These are phyloP conservation scores for Avena insularis DNA, from an alignment of 176 grass and related monocot genomes.

Conservation along the genomic window DNA sequence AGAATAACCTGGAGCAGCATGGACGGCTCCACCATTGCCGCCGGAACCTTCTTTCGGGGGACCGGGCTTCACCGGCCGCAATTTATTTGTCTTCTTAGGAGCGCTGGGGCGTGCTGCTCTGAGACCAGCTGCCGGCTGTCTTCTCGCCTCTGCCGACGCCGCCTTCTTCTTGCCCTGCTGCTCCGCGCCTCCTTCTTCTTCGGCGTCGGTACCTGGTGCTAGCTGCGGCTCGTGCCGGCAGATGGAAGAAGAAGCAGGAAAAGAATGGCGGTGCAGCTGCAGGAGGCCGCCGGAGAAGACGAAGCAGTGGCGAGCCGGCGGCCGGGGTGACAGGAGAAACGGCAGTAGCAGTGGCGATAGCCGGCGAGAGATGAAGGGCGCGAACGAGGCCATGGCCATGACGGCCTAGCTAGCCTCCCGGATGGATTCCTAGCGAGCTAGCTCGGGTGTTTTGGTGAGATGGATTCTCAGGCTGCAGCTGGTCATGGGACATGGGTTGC, in stretches of 20 bases:
- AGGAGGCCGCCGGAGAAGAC: background rate
- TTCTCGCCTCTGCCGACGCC: background rate
- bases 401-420: background rate
- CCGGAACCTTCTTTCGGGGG: conserved; percentile 5
- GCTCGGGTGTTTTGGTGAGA: background rate
- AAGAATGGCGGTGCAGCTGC: background rate
- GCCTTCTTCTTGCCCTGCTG: background rate
- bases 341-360: background rate
- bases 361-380: background rate
- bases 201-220: background rate
- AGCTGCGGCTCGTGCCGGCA: background rate
- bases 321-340: background rate
- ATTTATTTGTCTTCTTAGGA: background rate
- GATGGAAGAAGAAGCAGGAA: background rate
- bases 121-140: background rate
- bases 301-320: background rate
- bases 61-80: background rate
- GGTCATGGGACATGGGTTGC: background rate
- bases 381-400: background rate
- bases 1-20: background rate
- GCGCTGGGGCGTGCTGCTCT: background rate
- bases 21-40: conserved; percentile 15
- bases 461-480: background rate
- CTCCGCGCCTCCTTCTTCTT: background rate
- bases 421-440: background rate